Evolutionary conservation across 2,329 filamentous ascomycete species (phyloP), one percentile per base, ranked within the genome.

Genomic region (Trichoderma lentiforme): DNA sequence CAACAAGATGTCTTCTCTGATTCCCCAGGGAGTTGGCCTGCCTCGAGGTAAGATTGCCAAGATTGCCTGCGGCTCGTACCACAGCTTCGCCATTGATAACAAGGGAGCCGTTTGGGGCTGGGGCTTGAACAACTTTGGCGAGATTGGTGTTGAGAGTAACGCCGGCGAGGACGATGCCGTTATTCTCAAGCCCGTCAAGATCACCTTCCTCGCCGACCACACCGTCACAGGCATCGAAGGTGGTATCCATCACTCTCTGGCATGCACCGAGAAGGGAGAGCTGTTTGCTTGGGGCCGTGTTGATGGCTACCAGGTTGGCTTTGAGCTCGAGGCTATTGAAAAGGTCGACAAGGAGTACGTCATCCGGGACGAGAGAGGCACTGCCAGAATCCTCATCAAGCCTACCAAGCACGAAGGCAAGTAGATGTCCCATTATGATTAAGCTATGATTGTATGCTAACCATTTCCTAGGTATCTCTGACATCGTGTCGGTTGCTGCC

Each of bases 111-210:
- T 95, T 36, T 96, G 90, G 82, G 88, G 90, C 0, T 97, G 94
- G 93, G 94, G 94, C 28, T 84, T 95, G 34, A 97, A 97, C 86
- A 94, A 92, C 82, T 97, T 93, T 81, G 92, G 91, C 74, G 91
- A 97, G 83, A 93, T 92, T 18, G 93, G 84, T 5, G 89, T 92
- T 66, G 84, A 85, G 65, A 84, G 87, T 67, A 87, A 92, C 72
- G 84, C 83, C 43, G 80, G 84, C 24, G 80, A 82, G 73, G 81
- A 85, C 21, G 87, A 88, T 32, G 91, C 90, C 69, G 93, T 91
- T 73, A 87, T 97, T 65, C 86, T 92, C n/a, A 88, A 89, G 75
- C 92, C 94, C 3, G 89, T 88, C 56, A 83, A 91, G 66, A 88
- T 97, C 30, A 82, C 88, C 9, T 86, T 86, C 7, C 86, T 98